Evolutionary conservation across 2,329 filamentous ascomycete species (phyloP), one percentile per base, ranked within the genome.

Genomic region (Fusarium floridanum): DNA sequence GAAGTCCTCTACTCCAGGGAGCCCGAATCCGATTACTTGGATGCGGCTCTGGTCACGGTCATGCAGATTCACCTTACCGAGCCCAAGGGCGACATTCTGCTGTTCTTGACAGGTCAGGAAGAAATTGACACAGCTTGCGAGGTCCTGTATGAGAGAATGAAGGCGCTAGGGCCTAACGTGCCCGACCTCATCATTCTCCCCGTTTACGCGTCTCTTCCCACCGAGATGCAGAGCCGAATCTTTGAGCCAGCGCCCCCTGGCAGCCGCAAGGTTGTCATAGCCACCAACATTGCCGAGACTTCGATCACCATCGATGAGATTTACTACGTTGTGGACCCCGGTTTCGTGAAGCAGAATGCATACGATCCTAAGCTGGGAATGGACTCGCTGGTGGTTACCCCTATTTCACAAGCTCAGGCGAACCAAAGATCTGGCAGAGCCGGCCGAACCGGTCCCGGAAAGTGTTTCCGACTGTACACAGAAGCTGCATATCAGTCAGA

Each of bases 31-130:
- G 97, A 99, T 81, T 99, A 99, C 78, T 87, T 99, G 16, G 97
- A 98, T 81, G 92, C 95, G 2, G 95, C 97, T 0, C 86, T 99
- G n/a, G 93, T 95, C 16, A 98, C 97, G 0, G 95, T 98, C 57
- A 98, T 99, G 96, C 95, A 98, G 80, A 98, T 99, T 64, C 97
- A 99, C 81, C 85, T 99, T 20, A 97, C 93, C 2, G 97, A 99
- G 79, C 95, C 95, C 8, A 89, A 92, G 20, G 97, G 97, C 75
- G 97, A 99, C 79, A 98, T 99, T 61, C 85, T 99, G n/a, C 87
- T 99, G 2, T 99, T 99, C 86, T 88, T 99, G 77, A 99, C 97
- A 0, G 97, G 97, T 7, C 95, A 98, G 80, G 97, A 99, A 83
- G 97, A 99, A 83, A 99, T 99, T 73, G 97, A 99, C 80, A 98